Conservation (phyloP, 352 stramenopile species). For the Pythium periplocum region DNA sequence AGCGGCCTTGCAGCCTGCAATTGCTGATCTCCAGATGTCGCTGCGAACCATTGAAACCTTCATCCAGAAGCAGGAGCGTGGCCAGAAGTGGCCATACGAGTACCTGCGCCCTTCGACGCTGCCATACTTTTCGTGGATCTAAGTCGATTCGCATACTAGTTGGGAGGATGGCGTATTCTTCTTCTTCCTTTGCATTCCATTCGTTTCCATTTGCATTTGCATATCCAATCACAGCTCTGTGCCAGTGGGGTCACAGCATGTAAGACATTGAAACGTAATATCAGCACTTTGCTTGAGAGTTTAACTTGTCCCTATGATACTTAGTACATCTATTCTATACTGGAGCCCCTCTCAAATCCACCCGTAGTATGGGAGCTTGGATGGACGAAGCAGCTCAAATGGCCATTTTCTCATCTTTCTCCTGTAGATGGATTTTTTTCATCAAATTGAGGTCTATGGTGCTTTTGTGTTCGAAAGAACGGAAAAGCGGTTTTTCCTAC, state of each 20-base stretch:
- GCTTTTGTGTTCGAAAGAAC: too few species aligned
- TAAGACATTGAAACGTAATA: too few species aligned
- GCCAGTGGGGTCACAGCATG: too few species aligned
- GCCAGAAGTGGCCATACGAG: conserved; percentile 12
- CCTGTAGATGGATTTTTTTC: not conserved
- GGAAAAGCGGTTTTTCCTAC: too few species aligned
- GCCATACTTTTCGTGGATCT: conserved; percentile 20
- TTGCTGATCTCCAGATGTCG: conserved; percentile 12
- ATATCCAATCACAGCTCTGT: too few species aligned
- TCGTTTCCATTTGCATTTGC: too few species aligned
- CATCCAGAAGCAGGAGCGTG: conserved; percentile 9
- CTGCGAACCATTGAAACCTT: conserved; percentile 10
- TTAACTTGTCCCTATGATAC: too few species aligned
- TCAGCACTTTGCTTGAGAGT: too few species aligned
- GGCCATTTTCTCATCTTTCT: not conserved
- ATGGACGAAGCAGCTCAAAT: conserved; percentile 2
- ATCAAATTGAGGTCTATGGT: too few species aligned
- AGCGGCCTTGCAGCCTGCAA: conserved; percentile 6
- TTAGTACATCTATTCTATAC: too few species aligned
- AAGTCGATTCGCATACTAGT: not conserved
- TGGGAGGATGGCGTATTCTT: too few species aligned
- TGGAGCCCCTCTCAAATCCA: not conserved
- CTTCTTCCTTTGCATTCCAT: too few species aligned
- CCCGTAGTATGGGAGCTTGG: not conserved
- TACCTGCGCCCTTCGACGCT: conserved; percentile 13